A percentile compares a stretch with the other conserved stretches of the same genome.
phyloP scores from a whole-genome alignment of 805 yeast genomes.

The Pichia nanzhaoensis region DNA sequence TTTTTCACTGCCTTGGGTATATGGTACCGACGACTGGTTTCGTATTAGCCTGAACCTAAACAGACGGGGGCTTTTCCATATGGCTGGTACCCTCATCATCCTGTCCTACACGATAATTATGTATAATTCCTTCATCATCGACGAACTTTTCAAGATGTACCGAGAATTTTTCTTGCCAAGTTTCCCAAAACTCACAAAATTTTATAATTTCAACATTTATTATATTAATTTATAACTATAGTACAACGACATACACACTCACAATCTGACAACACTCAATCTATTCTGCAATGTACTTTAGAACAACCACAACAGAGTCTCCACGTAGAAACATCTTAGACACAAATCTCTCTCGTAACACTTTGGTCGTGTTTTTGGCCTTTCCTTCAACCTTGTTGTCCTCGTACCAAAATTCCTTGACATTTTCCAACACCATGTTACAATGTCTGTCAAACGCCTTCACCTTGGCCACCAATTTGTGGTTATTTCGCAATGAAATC shows the following conservation, averaged over 20 bases:
- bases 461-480: constrained; percentile 81
- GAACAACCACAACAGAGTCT: constrained; percentile 83
- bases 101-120: too few species aligned
- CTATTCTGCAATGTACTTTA: constrained; percentile 25
- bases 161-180: too few species aligned
- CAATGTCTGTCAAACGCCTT: constrained; percentile 96
- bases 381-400: not conserved
- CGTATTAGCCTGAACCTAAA: not conserved
- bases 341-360: constrained; percentile 63
- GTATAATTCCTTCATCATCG: too few species aligned
- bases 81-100: too few species aligned
- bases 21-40: constrained; percentile 1
- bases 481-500: constrained; percentile 87
- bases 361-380: constrained; percentile 45
- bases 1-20: constrained; percentile 12
- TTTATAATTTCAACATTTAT: too few species aligned
- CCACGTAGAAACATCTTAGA: constrained; percentile 91
- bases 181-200: too few species aligned
- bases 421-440: constrained; percentile 87
- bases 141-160: too few species aligned
- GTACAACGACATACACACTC: too few species aligned
- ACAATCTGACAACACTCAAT: too few species aligned
- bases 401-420: constrained; percentile 64
- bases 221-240: too few species aligned
- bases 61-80: not conserved